These are phyloP conservation scores for Microbotryum scabiosae DNA, from an alignment of 1,284 basidiomycete genomes.

Conservation along the genomic window DNA sequence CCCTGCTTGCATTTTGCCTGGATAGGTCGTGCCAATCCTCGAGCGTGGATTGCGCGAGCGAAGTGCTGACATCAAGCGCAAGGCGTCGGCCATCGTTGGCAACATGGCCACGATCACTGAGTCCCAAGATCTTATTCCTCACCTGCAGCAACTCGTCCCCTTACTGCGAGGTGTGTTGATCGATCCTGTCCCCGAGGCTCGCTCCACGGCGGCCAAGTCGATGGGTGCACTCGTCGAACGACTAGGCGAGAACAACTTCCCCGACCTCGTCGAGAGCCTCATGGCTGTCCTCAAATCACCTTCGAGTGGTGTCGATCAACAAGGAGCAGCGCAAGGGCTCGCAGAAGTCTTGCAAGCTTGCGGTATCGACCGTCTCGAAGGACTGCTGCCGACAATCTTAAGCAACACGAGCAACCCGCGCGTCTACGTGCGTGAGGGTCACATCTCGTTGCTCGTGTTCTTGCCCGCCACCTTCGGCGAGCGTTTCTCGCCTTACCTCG, in stretches of 20 bases:
- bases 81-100: slow-evolving; percentile 93
- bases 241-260: slow-evolving; percentile 90
- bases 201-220: slow-evolving; percentile 93
- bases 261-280: slow-evolving; percentile 85
- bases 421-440: slow-evolving; percentile 91
- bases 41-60: slow-evolving; percentile 88
- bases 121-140: slow-evolving; percentile 93
- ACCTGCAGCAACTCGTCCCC: slow-evolving; percentile 77
- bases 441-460: slow-evolving; percentile 95
- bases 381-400: slow-evolving; percentile 87
- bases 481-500: slow-evolving; percentile 90
- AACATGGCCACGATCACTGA: slow-evolving; percentile 79
- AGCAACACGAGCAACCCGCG: slow-evolving; percentile 80
- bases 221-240: slow-evolving; percentile 96
- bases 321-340: slow-evolving; percentile 92
- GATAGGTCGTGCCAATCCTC: slow-evolving; percentile 84
- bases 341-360: slow-evolving; percentile 92
- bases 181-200: slow-evolving; percentile 57
- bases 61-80: slow-evolving; percentile 87
- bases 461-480: slow-evolving; percentile 92
- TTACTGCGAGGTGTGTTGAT: slow-evolving; percentile 87
- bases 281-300: slow-evolving; percentile 85
- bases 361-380: slow-evolving; percentile 94
- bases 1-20: not conserved
- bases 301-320: slow-evolving; percentile 89